Base-by-base conservation (phyloP, 257 asterid species). In the Fraxinus cuspidata region DNA sequence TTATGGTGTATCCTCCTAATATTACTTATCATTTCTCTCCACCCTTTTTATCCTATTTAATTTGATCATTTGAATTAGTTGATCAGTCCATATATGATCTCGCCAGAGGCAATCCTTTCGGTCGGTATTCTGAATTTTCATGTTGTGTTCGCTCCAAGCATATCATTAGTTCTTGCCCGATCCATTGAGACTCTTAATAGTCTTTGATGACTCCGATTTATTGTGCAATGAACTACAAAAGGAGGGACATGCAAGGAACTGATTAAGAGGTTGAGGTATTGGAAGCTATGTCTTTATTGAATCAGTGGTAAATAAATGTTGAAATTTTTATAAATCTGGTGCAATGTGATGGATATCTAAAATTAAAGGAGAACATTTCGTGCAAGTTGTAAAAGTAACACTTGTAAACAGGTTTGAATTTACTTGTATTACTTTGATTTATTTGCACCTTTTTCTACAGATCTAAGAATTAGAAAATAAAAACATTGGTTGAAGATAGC, bases 171-270 rank as follows among this genome's bases (percentile, higher is more conserved):
- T 63, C 34, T n/a, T 63, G 34, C 68, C 25, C 5, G 34, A 25
- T 63, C 35, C 73, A 69, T 44, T 65, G 77, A 23, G 53, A 69
- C 79, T 51, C 67, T 27, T 70, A 60, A 72, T 79, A 64, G 19
- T 13, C 19, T 58, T 12, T 79, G 23, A 75, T 35, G 72, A 42
- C 49, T 31, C 49, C 28, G 74, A 29, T 44, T 66, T 12, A 28
- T 31, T 27, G 77, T 63, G 72, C 84, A 68, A 65, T 76, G 60
- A 78, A 81, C 60, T 38, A 69, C 77, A 38, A 80, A 81, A 79
- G 78, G 53, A 79, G 53, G 77, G 70, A 79, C 47, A 18, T 35
- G 47, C 44, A 53, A 72, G 32, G 82, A 72, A 65, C 16, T 7
- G 34, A 31, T 63, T 68, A 6, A 63, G 64, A 19, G 64, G 25